Conservation (phyloP, 2,329 filamentous ascomycete species). For the Calonectria henricotiae region DNA sequence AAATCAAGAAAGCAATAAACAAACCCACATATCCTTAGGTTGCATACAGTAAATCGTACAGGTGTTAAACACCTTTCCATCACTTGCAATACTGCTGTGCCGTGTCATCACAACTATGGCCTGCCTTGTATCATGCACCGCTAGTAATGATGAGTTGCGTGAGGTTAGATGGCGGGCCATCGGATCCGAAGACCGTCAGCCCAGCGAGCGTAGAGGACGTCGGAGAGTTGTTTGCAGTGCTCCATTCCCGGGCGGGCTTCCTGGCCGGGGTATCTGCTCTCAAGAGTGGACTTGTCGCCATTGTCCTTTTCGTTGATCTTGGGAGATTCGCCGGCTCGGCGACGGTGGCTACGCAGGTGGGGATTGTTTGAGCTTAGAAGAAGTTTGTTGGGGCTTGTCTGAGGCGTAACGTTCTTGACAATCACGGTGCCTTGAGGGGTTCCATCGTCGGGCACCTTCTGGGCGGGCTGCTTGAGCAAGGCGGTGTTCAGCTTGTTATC, state of each 20-base stretch:
- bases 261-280: slow-evolving; percentile 71
- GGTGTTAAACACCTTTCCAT: neutral
- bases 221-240: slow-evolving; percentile 89
- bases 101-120: slow-evolving; percentile 1
- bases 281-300: slow-evolving; percentile 67
- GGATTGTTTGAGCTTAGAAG: slow-evolving; percentile 87
- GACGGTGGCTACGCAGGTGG: slow-evolving; percentile 84
- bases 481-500: slow-evolving; percentile 77
- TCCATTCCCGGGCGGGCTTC: slow-evolving; percentile 83
- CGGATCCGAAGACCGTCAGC: slow-evolving; percentile 83
- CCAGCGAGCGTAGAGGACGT: slow-evolving; percentile 94
- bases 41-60: slow-evolving; percentile 32
- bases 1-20: neutral
- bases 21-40: slow-evolving; percentile 32
- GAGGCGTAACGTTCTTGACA: slow-evolving; percentile 68
- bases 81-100: neutral
- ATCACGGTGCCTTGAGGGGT: slow-evolving; percentile 72
- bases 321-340: slow-evolving; percentile 70
- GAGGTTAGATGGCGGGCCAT: slow-evolving; percentile 69
- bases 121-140: slow-evolving; percentile 22
- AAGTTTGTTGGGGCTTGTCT: slow-evolving; percentile 74
- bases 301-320: slow-evolving; percentile 63
- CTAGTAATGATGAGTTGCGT: neutral
- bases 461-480: slow-evolving; percentile 62
- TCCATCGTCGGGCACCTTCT: slow-evolving; percentile 62